A percentile compares a stretch with the other conserved stretches of the same genome.
phyloP scores from a whole-genome alignment of 768 basidiomycete species.

The Boletus sensibilis region DNA sequence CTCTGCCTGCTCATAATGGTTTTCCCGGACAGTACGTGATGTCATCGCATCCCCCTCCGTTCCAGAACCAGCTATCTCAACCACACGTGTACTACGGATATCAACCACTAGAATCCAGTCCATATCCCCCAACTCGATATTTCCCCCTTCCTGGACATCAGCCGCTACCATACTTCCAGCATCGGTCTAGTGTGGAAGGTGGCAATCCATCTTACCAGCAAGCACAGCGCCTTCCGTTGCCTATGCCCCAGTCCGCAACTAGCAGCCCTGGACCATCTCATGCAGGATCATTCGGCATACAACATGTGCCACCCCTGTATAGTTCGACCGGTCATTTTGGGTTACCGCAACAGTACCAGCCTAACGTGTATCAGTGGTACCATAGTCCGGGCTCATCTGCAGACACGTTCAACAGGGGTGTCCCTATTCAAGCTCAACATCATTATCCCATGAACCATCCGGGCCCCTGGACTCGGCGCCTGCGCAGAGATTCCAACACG shows the following conservation, averaged over 20 bases:
- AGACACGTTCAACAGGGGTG: slow-evolving; percentile 28
- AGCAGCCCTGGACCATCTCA: slow-evolving; percentile 17
- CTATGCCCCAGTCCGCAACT: slow-evolving; percentile 26
- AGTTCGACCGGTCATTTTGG: slow-evolving; percentile 35
- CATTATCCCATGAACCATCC: slow-evolving; percentile 35
- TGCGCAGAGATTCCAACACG: slow-evolving; percentile 23
- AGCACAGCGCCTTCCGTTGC: slow-evolving; percentile 16
- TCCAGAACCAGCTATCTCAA: slow-evolving; percentile 31
- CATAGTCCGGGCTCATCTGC: slow-evolving; percentile 34
- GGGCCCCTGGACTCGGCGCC: slow-evolving; percentile 13
- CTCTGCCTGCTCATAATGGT: slow-evolving; percentile 19
- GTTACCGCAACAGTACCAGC: slow-evolving; percentile 38
- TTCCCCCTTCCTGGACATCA: slow-evolving; percentile 37
- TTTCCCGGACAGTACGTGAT: slow-evolving; percentile 50
- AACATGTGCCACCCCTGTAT: slow-evolving; percentile 21
- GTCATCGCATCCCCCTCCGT: slow-evolving; percentile 38
- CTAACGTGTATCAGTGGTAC: slow-evolving; percentile 50
- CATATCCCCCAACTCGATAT: slow-evolving; percentile 42
- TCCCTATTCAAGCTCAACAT: slow-evolving; percentile 32
- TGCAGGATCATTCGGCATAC: slow-evolving; percentile 23
- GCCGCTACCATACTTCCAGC: slow-evolving; percentile 40
- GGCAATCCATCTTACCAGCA: slow-evolving; percentile 28
- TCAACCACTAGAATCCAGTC: slow-evolving; percentile 34
- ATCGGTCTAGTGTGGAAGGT: slow-evolving; percentile 35
- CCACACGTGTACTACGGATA: slow-evolving; percentile 37